Percentiles rank a stretch among this genome's conserved stretches.
Evolutionary conservation across 2,329 filamentous ascomycete species (phyloP).

Genomic region (Hypoxylon sp.): DNA sequence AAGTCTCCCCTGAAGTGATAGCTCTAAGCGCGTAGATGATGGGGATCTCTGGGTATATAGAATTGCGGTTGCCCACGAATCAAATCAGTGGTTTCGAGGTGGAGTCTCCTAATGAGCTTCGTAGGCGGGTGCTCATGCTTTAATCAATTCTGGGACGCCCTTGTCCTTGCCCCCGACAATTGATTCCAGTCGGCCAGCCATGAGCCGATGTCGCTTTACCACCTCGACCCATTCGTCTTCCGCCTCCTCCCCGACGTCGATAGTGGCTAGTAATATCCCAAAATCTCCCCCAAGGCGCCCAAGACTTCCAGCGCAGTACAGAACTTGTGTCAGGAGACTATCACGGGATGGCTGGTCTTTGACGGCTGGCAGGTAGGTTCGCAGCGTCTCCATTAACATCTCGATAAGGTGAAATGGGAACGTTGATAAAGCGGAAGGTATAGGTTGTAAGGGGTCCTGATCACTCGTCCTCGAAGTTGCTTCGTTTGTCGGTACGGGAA

Average conservation of each 20-base stretch:
- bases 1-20: not conserved
- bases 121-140: constrained; percentile 29
- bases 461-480: constrained; percentile 40
- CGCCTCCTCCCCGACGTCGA: constrained; percentile 62
- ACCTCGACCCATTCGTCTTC: constrained; percentile 87
- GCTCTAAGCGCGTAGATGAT: not conserved
- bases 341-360: constrained; percentile 85
- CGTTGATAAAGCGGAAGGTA: constrained; percentile 84
- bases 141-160: constrained; percentile 34
- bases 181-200: constrained; percentile 83
- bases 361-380: constrained; percentile 83
- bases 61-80: not conserved
- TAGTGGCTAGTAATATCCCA: constrained; percentile 83
- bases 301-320: constrained; percentile 93
- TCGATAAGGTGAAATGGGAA: constrained; percentile 89
- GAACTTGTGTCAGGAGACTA: constrained; percentile 89
- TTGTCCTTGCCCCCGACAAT: constrained; percentile 71
- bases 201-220: constrained; percentile 86
- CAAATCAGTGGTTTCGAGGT: not conserved
- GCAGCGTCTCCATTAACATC: constrained; percentile 83
- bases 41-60: not conserved
- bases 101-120: not conserved
- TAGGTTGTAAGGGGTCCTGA: constrained; percentile 65
- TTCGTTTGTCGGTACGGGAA: constrained; percentile 64
- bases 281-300: constrained; percentile 94